Base-by-base conservation (phyloP, 202 grass and related monocot species). In the Digitaria exilis region DNA sequence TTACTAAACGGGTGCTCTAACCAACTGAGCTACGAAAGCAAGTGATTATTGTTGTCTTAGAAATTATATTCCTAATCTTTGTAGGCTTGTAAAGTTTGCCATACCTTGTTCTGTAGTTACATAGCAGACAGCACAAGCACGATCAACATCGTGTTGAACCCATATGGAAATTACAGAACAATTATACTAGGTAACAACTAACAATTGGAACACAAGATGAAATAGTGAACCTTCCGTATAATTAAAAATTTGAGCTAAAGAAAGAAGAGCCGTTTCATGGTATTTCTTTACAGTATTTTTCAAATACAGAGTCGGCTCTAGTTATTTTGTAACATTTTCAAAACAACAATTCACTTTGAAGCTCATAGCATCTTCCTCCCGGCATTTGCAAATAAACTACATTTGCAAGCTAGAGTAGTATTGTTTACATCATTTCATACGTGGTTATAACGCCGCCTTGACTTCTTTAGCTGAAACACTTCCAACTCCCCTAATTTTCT, bases 1-100 rank as follows among this genome's bases (percentile, higher is more conserved):
- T 89, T 88, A 84, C 89, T 92, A 92, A 94, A 90, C 89, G 78
- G 91, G 89, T 92, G 85, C 89, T 94, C 89, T 92, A 97, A 92
- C 89, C 85, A 97, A 94, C 91, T 92, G 89, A 90, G 89, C 89
- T 90, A 94, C 69, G 80, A 94, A 88, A 92, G 89, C 89, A 28
- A 2, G 1, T 1, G 16, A 0, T 3, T 32, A 3, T 0, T 0
- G 0, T 3, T 3, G 0, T 18, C 32, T 34, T 7, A 55, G 35
- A 37, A 37, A 37, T 5, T 37, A 5, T 5, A 37, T 37, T 37
- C 35, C 5, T 37, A 37, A 0, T 2, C 2, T 37, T 0, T 37
- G 35, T 4, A 37, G 1, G 5, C 35, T 37, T 37, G 35, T 37
- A 37, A 37, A 37, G 35, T 37, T 6, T 37, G 3, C 35, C 35